phyloP scores from a whole-genome alignment of 176 grass and related monocot species.

The Musa acuminata region DNA sequence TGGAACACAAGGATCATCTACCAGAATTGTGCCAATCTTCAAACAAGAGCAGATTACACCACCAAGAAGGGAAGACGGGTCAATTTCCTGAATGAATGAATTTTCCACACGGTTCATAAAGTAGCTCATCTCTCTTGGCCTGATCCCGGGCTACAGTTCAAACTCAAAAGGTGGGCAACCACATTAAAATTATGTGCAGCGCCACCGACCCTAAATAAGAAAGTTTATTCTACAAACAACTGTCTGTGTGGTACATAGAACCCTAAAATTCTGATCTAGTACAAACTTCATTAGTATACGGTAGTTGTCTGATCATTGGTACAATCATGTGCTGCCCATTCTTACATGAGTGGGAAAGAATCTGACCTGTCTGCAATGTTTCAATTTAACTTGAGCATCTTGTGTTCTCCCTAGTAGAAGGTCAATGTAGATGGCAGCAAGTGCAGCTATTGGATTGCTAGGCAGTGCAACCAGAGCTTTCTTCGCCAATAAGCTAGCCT shows the following conservation, averaged over 20 bases:
- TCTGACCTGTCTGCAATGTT: conserved; percentile 60
- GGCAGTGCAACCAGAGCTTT: conserved; percentile 42
- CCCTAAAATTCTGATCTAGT: background rate
- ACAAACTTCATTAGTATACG: conserved; percentile 3
- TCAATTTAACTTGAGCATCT: conserved; percentile 62
- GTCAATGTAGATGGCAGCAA: conserved; percentile 73
- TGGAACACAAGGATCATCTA: no score
- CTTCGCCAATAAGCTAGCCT: conserved; percentile 46
- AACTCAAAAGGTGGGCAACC: background rate
- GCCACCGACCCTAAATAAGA: conserved; percentile 3
- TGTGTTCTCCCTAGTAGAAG: conserved; percentile 62
- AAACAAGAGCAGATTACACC: no score
- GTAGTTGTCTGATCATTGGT: background rate
- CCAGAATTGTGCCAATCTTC: no score
- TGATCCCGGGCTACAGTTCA: background rate
- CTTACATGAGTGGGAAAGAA: conserved; percentile 41
- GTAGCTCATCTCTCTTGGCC: background rate
- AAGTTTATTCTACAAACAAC: conserved; percentile 19
- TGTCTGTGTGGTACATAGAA: conserved; percentile 19
- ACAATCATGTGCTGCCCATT: conserved; percentile 24
- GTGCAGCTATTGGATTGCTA: conserved; percentile 51
- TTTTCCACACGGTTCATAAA: background rate
- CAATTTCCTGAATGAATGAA: conserved; percentile 1
- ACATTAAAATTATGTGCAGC: background rate
- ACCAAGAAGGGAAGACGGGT: no score